Evolutionary conservation across 2,329 filamentous ascomycete species (phyloP), one percentile per base, ranked within the genome.

Genomic region (Kalmusia sp.): DNA sequence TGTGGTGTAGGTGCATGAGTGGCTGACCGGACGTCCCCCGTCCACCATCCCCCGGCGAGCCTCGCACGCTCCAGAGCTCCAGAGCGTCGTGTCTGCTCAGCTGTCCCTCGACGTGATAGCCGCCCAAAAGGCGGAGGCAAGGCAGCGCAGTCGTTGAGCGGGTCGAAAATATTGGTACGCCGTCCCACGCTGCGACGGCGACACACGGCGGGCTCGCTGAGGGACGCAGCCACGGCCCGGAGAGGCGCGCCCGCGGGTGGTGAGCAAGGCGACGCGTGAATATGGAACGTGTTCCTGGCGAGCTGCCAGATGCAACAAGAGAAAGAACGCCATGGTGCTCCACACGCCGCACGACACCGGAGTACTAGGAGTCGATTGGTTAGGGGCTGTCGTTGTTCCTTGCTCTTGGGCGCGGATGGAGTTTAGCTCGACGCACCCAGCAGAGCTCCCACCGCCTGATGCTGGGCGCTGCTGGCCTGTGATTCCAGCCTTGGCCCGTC

Each of bases 381-480:
- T 54, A 55, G 43, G 45, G 52, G 45, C 49, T 49, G 62, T 56
- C 60, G 57, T 58, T 57, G 63, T 67, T 64, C 69, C 68, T 68
- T 70, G 67, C 64, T 67, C 63, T 60, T 33, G 31, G 60, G 58
- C 31, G 50, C 34, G 17, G 46, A 64, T 62, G 44, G 24, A 59
- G 65, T 49, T 49, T 63, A 65, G 61, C 35, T 49, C n/a, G 27
- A 37, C 17, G 27, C 33, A 49, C 9, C 35, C 34, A 49, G 22
- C 21, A 40, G 52, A 48, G 48, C 59, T 69, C 43, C 56, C 57
- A 54, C 54, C 48, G 58, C 57, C 56, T 52, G 50, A 40, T 52
- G 65, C 69, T 67, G 59, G 61, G 59, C 61, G 52, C 51, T 60
- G 68, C 65, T 66, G 66, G 67, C 68, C 69, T 69, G 70, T 69